These are phyloP conservation scores for Leptodermis oblonga DNA, from an alignment of 257 asterid genomes.

Conservation along the genomic window DNA sequence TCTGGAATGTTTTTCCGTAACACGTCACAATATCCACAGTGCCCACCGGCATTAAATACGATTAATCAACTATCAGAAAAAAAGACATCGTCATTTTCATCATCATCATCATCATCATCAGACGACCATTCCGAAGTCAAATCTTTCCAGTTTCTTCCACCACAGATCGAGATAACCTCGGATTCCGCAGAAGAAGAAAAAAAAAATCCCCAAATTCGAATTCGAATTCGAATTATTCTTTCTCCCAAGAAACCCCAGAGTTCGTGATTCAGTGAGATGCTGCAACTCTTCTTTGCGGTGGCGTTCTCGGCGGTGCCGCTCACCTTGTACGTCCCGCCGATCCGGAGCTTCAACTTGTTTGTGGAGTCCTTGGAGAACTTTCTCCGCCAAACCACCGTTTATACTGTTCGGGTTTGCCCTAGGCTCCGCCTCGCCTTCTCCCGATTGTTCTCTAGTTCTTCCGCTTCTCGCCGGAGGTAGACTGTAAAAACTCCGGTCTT, in stretches of 20 bases:
- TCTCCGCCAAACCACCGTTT: conserved; percentile 20
- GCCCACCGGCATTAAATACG: background rate
- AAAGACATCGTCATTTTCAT: too few species aligned
- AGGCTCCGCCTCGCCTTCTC: conserved; percentile 24
- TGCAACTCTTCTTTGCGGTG: conserved; percentile 31
- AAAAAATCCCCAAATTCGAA: background rate
- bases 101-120: too few species aligned
- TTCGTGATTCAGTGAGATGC: conserved; percentile 13
- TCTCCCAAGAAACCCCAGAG: too few species aligned
- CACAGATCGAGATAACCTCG: background rate
- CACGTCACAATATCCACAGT: background rate
- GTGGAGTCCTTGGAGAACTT: conserved; percentile 31
- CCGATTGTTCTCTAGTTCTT: conserved; percentile 15
- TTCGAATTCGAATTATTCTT: too few species aligned
- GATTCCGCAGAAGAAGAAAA: background rate
- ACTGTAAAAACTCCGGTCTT: background rate
- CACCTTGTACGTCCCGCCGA: conserved; percentile 34
- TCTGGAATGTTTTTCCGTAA: too few species aligned
- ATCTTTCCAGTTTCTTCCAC: background rate
- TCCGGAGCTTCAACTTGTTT: conserved; percentile 30
- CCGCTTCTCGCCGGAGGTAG: conserved; percentile 8
- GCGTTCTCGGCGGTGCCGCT: conserved; percentile 39
- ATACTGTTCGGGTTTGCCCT: conserved; percentile 18
- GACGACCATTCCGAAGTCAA: conserved; percentile 5
- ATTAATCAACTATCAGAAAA: too few species aligned